phyloP scores from a whole-genome alignment of 176 grass and related monocot species.

The Chrysopogon serrulatus region DNA sequence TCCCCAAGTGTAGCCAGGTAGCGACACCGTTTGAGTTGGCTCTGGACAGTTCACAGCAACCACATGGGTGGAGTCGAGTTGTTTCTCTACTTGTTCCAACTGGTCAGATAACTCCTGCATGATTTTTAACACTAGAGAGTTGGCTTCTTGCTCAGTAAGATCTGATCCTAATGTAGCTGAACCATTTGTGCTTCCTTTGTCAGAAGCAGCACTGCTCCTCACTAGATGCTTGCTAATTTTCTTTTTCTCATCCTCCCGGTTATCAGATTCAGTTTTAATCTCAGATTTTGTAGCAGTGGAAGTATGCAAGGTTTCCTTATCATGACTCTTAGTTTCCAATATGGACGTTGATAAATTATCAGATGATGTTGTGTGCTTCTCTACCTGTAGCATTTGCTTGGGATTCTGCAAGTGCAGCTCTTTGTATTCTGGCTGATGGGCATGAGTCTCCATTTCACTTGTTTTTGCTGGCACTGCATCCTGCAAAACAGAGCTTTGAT shows the following conservation, averaged over 20 bases:
- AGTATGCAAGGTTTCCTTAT: slow-evolving; percentile 14
- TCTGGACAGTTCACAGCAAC: background rate
- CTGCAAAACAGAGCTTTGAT: slow-evolving; percentile 12
- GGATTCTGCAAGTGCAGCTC: slow-evolving; percentile 32
- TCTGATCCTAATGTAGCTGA: background rate
- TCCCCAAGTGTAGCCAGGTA: slow-evolving; percentile 3
- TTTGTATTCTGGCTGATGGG: slow-evolving; percentile 45
- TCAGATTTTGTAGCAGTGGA: slow-evolving; percentile 21
- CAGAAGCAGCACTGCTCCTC: slow-evolving; percentile 31
- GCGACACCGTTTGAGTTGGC: background rate
- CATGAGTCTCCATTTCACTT: slow-evolving; percentile 49
- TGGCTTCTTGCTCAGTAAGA: background rate
- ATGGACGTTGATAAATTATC: background rate
- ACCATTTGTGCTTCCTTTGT: slow-evolving; percentile 34
- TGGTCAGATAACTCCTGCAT: slow-evolving; percentile 32
- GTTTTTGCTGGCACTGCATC: slow-evolving; percentile 30
- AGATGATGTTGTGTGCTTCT: background rate
- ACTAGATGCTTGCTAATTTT: slow-evolving; percentile 25
- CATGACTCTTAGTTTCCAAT: background rate
- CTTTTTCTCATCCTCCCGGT: slow-evolving; percentile 21
- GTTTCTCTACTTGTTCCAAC: slow-evolving; percentile 8
- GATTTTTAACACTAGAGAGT: slow-evolving; percentile 15
- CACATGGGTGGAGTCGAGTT: slow-evolving; percentile 2
- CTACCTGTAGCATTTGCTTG: background rate
- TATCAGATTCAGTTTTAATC: slow-evolving; percentile 14